These are phyloP conservation scores for Rubia balearica DNA, from an alignment of 305 asterid species.

Conservation along the genomic window DNA sequence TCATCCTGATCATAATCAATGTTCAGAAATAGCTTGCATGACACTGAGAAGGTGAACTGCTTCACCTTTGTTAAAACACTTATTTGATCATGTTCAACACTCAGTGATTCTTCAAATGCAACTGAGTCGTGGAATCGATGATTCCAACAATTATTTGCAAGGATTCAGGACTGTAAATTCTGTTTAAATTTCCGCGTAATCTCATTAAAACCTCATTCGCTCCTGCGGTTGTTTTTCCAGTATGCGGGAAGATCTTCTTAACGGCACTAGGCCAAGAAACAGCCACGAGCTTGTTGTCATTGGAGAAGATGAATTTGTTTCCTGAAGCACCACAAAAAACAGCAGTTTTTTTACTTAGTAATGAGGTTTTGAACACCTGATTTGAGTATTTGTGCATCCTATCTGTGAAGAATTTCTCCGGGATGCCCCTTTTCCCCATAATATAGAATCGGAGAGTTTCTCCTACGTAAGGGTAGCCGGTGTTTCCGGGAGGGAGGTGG, in stretches of 20 bases:
- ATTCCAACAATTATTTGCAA: neutral
- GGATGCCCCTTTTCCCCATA: neutral
- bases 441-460: neutral
- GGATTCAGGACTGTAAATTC: neutral
- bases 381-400: neutral
- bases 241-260: neutral
- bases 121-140: neutral
- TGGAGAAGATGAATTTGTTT: neutral
- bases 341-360: neutral
- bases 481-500: constrained; percentile 2
- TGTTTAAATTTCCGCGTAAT: neutral
- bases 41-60: neutral
- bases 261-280: constrained; percentile 2
- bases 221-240: neutral
- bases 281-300: neutral
- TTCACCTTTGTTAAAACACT: constrained; percentile 1
- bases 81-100: neutral
- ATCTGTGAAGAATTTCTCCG: neutral
- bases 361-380: neutral
- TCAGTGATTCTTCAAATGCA: neutral
- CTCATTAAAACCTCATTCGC: no score
- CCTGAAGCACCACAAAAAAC: constrained; percentile 3
- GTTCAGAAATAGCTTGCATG: constrained; percentile 3
- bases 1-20: neutral
- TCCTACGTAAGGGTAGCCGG: neutral